phyloP scores from a whole-genome alignment of 495 filamentous ascomycete genomes.

The Aspergillus avenaceus region DNA sequence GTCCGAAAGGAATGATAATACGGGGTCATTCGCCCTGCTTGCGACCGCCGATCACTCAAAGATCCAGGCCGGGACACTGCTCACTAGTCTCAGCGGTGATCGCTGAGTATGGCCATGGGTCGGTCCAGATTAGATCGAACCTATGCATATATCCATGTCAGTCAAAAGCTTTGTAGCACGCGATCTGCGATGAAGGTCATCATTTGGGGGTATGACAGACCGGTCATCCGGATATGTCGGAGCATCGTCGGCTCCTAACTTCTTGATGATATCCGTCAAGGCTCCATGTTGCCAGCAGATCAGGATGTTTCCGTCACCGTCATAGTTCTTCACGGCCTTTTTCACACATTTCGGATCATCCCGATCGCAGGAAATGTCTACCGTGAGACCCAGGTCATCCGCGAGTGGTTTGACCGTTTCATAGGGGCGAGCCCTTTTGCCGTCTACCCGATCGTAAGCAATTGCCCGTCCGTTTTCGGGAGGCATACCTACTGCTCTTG shows the following conservation, averaged over 20 bases:
- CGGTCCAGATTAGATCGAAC: conserved; percentile 42
- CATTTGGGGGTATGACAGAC: too few species aligned
- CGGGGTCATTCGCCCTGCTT: too few species aligned
- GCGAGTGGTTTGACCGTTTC: conserved; percentile 50
- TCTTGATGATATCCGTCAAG: conserved; percentile 42
- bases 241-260: conserved; percentile 38
- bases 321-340: conserved; percentile 39
- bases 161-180: too few species aligned
- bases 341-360: conserved; percentile 45
- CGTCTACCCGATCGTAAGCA: conserved; percentile 31
- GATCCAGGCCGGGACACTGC: conserved; percentile 28
- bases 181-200: too few species aligned
- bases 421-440: conserved; percentile 44
- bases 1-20: too few species aligned
- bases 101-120: conserved; percentile 30
- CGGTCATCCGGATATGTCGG: conserved; percentile 32
- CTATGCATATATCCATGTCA: conserved; percentile 15
- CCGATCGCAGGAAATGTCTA: conserved; percentile 47
- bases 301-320: conserved; percentile 48
- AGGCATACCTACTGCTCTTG: conserved; percentile 35
- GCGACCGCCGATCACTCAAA: neutral
- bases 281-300: conserved; percentile 55
- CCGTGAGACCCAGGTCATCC: conserved; percentile 43
- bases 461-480: neutral
- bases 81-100: conserved; percentile 31